Evolutionary conservation across 2,329 filamentous ascomycete genomes (phyloP), one percentile per base, ranked within the genome.

Genomic region (Epichloe glyceriae): DNA sequence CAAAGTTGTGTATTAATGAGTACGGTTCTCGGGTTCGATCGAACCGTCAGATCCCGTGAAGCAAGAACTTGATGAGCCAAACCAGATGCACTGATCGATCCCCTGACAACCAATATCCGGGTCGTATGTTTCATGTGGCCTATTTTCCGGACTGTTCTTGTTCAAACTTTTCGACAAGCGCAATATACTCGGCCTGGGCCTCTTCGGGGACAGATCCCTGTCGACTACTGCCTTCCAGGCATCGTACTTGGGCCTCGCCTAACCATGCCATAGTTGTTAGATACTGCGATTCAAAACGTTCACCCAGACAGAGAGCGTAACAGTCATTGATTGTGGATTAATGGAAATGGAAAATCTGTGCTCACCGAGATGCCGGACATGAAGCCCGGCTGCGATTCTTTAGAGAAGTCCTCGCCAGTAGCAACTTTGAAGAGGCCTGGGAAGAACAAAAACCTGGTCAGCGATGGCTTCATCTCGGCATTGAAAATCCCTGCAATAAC

Each of bases 161-260:
- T 19, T 47, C 46, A 63, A 94, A 69, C 61, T 73, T 67, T 68
- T 88, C 81, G 56, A 93, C 80, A 54, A 84, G 72, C 58, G 75
- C 73, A 61, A 94, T 78, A 70, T 95, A 96, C 63, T 78, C 72
- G 65, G 80, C 74, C 78, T 94, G 85, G 19, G 89, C 89, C 57
- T 82, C 68, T 56, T 83, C 76, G 54, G 78, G 54, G 75, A 79
- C 58, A 81, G 64, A 47, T 76, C 79, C 53, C 82, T 75, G 54
- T 89, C 78, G 61, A 80, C 78, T 55, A 82, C 62, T 63, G 82
- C 76, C 19, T 47, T 51, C 35, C 35, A 51, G 7, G 49, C 49
- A 10, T 51, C 30, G 49, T 51, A 47, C 44, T 41, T 51, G 44
- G 19, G 26, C 15, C 33, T 47, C 5, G 22, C 30, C 49, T 49